Percentiles rank a stretch among this genome's conserved stretches.
phyloP scores from a whole-genome alignment of 164 flowering plant species.

The Dillenia turbinata region DNA sequence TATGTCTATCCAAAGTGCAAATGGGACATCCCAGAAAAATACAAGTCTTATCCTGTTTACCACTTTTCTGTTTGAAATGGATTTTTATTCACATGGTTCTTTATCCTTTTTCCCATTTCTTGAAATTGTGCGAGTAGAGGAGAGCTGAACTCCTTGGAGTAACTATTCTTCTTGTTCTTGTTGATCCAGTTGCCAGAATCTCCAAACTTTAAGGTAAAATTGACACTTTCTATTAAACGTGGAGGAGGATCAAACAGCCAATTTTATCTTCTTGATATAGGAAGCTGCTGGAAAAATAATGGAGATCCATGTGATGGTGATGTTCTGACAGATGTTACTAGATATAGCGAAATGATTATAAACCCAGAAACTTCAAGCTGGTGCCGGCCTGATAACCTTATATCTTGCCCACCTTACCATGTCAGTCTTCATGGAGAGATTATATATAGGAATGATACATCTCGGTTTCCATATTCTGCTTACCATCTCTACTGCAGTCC shows the following conservation, averaged over 20 bases:
- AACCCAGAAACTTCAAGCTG: constrained; percentile 39
- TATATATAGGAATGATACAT: constrained; percentile 34
- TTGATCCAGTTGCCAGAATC: constrained; percentile 43
- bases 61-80: too few relatives aligned
- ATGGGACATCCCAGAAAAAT: too few relatives aligned
- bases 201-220: constrained; percentile 43
- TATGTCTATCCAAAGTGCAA: too few relatives aligned
- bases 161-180: background rate
- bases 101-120: too few relatives aligned
- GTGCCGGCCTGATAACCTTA: constrained; percentile 35
- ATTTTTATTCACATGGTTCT: too few relatives aligned
- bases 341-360: constrained; percentile 62
- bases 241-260: constrained; percentile 62
- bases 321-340: constrained; percentile 44
- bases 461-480: constrained; percentile 45
- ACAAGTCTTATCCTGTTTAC: too few relatives aligned
- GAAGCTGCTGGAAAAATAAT: constrained; percentile 63
- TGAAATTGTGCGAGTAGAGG: too few relatives aligned
- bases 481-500: constrained; percentile 52
- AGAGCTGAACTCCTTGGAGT: too few relatives aligned
- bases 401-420: constrained; percentile 49
- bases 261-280: constrained; percentile 55
- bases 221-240: constrained; percentile 36
- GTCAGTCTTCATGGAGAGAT: constrained; percentile 17
- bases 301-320: constrained; percentile 52